phyloP scores from a whole-genome alignment of 1,139 yeast species.

The Hemisphaericaspora xylanilytica region DNA sequence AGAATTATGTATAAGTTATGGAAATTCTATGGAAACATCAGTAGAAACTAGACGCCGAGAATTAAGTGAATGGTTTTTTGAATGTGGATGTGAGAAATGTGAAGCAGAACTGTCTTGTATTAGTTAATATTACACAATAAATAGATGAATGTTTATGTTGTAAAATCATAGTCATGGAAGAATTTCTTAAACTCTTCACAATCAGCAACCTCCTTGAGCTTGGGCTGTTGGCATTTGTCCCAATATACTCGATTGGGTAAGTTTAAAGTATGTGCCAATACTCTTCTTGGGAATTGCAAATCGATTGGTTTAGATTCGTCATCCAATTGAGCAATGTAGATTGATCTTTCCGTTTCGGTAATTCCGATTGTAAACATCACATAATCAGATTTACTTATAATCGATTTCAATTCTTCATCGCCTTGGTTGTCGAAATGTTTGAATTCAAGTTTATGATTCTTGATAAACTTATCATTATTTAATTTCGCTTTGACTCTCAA shows the following conservation, averaged over 20 bases:
- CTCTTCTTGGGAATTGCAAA: conserved; percentile 77
- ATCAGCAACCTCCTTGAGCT: conserved; percentile 57
- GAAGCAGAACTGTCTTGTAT: conserved; percentile 8
- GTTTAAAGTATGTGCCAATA: conserved; percentile 57
- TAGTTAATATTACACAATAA: too few relatives aligned
- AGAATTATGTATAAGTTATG: conserved; percentile 64
- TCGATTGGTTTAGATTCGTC: conserved; percentile 43
- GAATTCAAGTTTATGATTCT: conserved; percentile 45
- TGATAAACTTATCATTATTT: conserved; percentile 50
- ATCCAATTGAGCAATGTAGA: conserved; percentile 25
- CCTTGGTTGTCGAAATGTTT: conserved; percentile 24
- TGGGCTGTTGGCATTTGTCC: conserved; percentile 69
- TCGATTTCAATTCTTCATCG: conserved; percentile 20
- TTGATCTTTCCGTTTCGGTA: conserved; percentile 14
- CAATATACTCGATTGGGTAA: conserved; percentile 65
- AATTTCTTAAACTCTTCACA: conserved; percentile 55
- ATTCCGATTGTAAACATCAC: conserved; percentile 37
- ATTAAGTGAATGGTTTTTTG: conserved; percentile 60
- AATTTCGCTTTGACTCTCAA: conserved; percentile 38
- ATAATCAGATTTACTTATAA: conserved; percentile 38
- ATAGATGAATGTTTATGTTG: conserved; percentile 9
- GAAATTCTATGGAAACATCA: conserved; percentile 46
- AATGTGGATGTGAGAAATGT: conserved; percentile 55
- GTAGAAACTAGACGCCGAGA: conserved; percentile 42
- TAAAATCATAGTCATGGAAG: conserved; percentile 47